Percentiles rank a stretch among this genome's conserved stretches.
These are phyloP conservation scores for Aristolochia contorta DNA, from an alignment of 164 flowering plant species.

Conservation along the genomic window DNA sequence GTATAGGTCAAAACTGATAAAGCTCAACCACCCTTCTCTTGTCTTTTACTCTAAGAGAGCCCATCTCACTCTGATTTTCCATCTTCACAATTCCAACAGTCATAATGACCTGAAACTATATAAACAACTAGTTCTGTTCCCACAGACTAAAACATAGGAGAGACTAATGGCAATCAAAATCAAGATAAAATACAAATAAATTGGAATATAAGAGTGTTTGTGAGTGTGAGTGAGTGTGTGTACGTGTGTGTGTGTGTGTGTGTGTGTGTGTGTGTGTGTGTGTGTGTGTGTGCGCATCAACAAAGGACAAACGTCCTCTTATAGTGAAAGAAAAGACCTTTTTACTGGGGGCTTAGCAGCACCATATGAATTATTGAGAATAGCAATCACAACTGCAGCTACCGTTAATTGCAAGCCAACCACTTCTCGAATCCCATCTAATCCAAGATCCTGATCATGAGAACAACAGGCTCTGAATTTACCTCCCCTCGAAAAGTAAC, in stretches of 20 bases:
- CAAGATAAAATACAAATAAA: too few relatives aligned
- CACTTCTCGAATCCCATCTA: constrained; percentile 42
- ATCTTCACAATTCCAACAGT: too few relatives aligned
- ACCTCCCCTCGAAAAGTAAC: neutral
- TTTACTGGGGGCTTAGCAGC: constrained; percentile 27
- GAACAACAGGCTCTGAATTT: constrained; percentile 3
- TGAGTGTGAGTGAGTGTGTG: too few relatives aligned
- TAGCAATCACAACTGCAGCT: constrained; percentile 50
- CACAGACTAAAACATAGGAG: neutral
- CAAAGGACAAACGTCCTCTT: neutral
- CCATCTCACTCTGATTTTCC: too few relatives aligned
- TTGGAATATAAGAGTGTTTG: too few relatives aligned
- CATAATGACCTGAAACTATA: too few relatives aligned
- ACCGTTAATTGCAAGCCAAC: constrained; percentile 44
- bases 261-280: too few relatives aligned
- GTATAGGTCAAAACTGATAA: too few relatives aligned
- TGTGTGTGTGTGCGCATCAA: too few relatives aligned
- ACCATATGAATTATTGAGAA: constrained; percentile 56
- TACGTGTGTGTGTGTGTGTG: too few relatives aligned
- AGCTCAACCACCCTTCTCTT: too few relatives aligned
- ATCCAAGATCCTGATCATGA: constrained; percentile 45
- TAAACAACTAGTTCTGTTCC: neutral
- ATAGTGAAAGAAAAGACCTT: constrained; percentile 27
- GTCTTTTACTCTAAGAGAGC: too few relatives aligned
- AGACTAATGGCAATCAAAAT: neutral